A percentile compares a stretch with the other conserved stretches of the same genome.
Evolutionary conservation across 306 rosid genomes (phyloP).

Genomic region (Fagus sylvatica): DNA sequence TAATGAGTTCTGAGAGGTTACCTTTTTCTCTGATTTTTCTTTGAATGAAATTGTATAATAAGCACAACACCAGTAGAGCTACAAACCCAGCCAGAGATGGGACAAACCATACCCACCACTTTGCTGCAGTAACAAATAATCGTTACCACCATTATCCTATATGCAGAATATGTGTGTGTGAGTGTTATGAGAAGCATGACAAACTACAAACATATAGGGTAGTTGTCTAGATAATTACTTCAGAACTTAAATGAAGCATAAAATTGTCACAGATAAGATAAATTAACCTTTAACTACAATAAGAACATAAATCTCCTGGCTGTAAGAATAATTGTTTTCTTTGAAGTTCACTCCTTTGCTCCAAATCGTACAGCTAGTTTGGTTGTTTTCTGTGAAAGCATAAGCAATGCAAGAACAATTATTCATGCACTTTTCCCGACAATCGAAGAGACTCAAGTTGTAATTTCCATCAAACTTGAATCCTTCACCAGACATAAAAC

Average conservation of each 20-base stretch:
- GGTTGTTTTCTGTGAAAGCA: background rate
- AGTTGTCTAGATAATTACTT: background rate
- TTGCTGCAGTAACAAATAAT: constrained; percentile 14
- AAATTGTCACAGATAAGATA: background rate
- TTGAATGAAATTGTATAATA: background rate
- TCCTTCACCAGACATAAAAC: background rate
- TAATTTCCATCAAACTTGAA: constrained; percentile 1
- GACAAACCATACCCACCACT: constrained; percentile 35
- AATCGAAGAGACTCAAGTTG: background rate
- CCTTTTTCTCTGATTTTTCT: constrained; percentile 19
- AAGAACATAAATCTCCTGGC: background rate
- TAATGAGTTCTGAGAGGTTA: background rate
- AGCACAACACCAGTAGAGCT: constrained; percentile 1
- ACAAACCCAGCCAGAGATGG: constrained; percentile 9
- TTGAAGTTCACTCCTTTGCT: background rate
- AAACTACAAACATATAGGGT: too few relatives aligned
- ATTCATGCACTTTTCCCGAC: background rate
- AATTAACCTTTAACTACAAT: background rate
- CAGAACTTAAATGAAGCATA: too few relatives aligned
- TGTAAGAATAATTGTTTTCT: background rate
- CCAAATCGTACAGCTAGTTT: background rate
- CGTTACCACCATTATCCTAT: background rate
- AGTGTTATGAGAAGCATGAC: background rate
- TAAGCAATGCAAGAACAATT: background rate
- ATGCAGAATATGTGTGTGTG: background rate